Base-by-base conservation (phyloP, 805 yeast species). In the Barnettozyma salicaria region DNA sequence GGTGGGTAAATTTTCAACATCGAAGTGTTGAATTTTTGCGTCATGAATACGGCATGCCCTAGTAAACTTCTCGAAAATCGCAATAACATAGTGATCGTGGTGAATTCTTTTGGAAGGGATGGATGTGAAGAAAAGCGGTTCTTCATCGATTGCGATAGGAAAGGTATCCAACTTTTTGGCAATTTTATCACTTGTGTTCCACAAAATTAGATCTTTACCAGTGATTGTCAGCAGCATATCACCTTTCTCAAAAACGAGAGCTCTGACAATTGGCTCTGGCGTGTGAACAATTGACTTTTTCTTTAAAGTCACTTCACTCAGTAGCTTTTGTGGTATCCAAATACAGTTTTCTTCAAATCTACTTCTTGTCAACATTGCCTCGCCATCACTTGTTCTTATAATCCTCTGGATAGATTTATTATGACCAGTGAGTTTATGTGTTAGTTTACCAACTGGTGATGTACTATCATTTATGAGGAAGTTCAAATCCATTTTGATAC, bases 371-470 rank as follows among this genome's bases (percentile, higher is more conserved):
- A 82, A 55, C 42, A 79, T 55, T 0, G 82, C 70, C 19, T 68
- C 63, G 24, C 89, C 90, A 50, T 77, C 75, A 6, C 76, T 63
- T 1, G 95, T 81, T 48, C 88, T 74, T 13, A 75, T 63, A 4
- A 89, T 57, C 33, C 67, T 70, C 46, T 74, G 76, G 17, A 89
- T 78, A 0, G 96, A 84, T 53, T 88, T 88, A 38, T 76, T 72
- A 53, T 88, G 96, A 1, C 97, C 97, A 2, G 94, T 86, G 37
- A 80, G 74, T 47, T 81, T 78, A 44, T 78, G 70, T 18, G 67
- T 61, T 8, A 78, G 45, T 5, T 41, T 36, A 4, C 59, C 63
- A 6, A 48, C 32, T 6, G 37, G 35, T 6, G 44, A 29, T 2
- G 30, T 21, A 6, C 44, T 30, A 5, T 43, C 45, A 3, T 45